Conservation (phyloP, 495 filamentous ascomycete species). For the Glarea lozoyensis region DNA sequence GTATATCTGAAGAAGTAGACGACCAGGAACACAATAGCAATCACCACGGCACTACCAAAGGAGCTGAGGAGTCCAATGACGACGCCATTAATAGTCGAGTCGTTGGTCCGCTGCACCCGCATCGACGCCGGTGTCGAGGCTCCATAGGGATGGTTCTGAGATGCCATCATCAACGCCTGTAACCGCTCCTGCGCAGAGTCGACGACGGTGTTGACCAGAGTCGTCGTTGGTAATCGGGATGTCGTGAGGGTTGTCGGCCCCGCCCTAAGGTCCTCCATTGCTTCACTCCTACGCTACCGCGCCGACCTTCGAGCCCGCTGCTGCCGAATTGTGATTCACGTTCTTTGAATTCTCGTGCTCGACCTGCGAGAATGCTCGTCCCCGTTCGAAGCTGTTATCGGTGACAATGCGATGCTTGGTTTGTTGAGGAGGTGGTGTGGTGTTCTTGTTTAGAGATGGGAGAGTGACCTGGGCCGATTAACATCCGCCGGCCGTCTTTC, state of each 20-base stretch:
- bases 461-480: too few relatives aligned
- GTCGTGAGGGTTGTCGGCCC: conserved; percentile 14
- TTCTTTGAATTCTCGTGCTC: too few relatives aligned
- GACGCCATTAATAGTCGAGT: conserved; percentile 57
- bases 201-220: background rate
- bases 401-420: background rate
- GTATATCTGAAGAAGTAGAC: conserved; percentile 96
- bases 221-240: conserved; percentile 2
- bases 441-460: too few relatives aligned
- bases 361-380: conserved; percentile 19
- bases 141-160: background rate
- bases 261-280: conserved; percentile 15
- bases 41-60: conserved; percentile 82
- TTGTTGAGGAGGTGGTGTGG: background rate
- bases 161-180: conserved; percentile 2
- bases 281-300: conserved; percentile 9
- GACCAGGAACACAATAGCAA: conserved; percentile 69
- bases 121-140: background rate
- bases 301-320: too few relatives aligned
- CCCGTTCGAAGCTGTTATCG: background rate
- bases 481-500: background rate
- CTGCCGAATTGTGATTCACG: too few relatives aligned
- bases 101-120: conserved; percentile 2
- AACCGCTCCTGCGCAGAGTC: conserved; percentile 1
- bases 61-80: conserved; percentile 95